Evolutionary conservation across 2,329 filamentous ascomycete species (phyloP).

Genomic region (Xylaria sp.): DNA sequence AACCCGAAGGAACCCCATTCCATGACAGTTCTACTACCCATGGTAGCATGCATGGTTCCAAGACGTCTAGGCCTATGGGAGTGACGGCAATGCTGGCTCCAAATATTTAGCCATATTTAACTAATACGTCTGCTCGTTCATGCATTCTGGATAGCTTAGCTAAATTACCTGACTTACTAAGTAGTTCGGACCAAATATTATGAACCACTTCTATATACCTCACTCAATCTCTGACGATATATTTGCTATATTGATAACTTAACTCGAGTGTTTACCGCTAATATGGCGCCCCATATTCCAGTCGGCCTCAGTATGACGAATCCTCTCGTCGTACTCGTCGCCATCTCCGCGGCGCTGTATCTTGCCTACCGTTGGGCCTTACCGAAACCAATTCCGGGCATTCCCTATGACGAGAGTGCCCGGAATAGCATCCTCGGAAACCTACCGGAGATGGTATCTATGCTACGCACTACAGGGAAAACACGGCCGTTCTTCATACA

Average conservation of each 20-base stretch:
- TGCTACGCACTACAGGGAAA: conserved; percentile 30
- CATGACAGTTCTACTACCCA: neutral
- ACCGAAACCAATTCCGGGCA: conserved; percentile 48
- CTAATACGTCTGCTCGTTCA: neutral
- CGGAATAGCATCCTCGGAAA: conserved; percentile 42
- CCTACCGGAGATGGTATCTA: conserved; percentile 39
- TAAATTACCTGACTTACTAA: neutral
- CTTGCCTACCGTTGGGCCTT: conserved; percentile 40
- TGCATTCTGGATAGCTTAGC: neutral
- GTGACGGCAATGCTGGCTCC: neutral
- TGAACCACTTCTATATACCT: neutral
- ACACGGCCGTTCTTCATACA: conserved; percentile 35
- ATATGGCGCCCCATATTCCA: conserved; percentile 12
- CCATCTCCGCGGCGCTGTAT: conserved; percentile 19
- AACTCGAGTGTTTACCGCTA: neutral
- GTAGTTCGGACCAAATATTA: neutral
- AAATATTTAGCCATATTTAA: conserved; percentile 1
- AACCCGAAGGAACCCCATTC: neutral
- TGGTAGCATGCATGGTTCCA: neutral
- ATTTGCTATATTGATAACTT: neutral
- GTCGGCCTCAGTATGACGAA: neutral
- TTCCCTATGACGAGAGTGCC: conserved; percentile 45
- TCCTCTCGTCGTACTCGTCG: conserved; percentile 16
- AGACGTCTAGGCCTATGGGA: neutral
- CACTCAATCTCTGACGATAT: neutral